Base-by-base conservation (phyloP, 371 early-diverging fungal species). In the Haplosporangium sp. region DNA sequence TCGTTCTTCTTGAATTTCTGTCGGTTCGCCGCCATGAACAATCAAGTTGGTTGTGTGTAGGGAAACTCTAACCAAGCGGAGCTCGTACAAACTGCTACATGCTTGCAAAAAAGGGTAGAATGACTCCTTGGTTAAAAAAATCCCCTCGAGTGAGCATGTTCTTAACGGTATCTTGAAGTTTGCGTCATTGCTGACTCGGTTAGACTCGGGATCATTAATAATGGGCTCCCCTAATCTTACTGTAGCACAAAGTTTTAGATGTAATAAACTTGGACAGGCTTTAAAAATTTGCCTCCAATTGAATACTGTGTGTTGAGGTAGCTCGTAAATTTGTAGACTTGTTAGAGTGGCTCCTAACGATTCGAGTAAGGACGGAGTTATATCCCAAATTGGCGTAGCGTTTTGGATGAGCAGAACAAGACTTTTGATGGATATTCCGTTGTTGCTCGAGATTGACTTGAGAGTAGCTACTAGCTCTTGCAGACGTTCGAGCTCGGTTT, bases 341-440 rank as follows among this genome's bases (percentile, higher is more conserved):
- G 62, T 61, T 47, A 61, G 34, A 7, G 62, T 47, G 20, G 62
- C 17, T 3, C 62, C 62, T 2, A 61, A 47, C 6, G 62, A 10
- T 19, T 27, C 45, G 11, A 47, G 42, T 10, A 61, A 3, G 44
- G 62, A 7, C 62, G 11, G 5, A 10, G 7, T 20, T 40, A n/a
- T 8, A 7, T 4, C 27, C 42, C 42, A 61, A 9, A 40, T 42
- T 42, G 34, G 20, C 0, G 47, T 8, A 4, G 20, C 42, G 8
- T 3, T 40, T 4, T 34, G n/a, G 15, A 59, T 7, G n/a, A 15
- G 17, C 15, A 38, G 40, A 35, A 39, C n/a, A 34, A 59, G 60
- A 1, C 13, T 59, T n/a, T 59, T 59, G 38, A 59, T 40, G 11
- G 19, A 13, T 38, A 8, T 17, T 39, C 15, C n/a, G n/a, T 39